Evolutionary conservation across 73 alveolate species (phyloP).

Genomic region (Paramecium octaurelia): DNA sequence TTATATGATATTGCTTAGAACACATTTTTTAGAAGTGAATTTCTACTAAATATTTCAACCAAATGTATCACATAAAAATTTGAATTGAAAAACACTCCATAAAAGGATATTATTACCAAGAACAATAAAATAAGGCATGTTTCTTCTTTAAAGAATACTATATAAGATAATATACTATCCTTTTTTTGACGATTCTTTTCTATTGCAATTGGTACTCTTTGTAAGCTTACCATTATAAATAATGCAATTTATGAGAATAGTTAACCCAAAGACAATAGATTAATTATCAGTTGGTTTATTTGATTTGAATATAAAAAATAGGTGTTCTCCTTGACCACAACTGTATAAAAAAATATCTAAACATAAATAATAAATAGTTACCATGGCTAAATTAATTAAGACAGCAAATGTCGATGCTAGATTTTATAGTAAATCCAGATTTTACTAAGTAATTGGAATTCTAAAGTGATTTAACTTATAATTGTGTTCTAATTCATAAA

Average conservation of each 20-base stretch:
- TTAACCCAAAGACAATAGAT: neutral
- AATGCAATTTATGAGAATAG: neutral
- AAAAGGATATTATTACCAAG: neutral
- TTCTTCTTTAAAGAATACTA: neutral
- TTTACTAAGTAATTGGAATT: conserved; percentile 37
- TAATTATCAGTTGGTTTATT: neutral
- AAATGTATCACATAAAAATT: conserved; percentile 5
- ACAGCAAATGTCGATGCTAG: neutral
- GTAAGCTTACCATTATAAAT: neutral
- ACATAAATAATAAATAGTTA: neutral
- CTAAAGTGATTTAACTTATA: neutral
- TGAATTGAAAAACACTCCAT: neutral
- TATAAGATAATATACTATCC: neutral
- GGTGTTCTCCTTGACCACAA: neutral
- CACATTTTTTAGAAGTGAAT: neutral
- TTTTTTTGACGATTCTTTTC: neutral
- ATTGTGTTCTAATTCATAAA: conserved; percentile 47
- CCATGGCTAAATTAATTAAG: conserved; percentile 38
- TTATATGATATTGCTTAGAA: conserved; percentile 43
- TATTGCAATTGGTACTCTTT: neutral
- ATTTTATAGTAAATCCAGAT: neutral
- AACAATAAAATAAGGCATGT: neutral
- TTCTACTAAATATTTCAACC: neutral
- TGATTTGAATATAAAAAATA: neutral
- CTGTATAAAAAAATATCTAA: neutral